phyloP scores from a whole-genome alignment of 257 asterid species.

The Gardenia jasminoides region DNA sequence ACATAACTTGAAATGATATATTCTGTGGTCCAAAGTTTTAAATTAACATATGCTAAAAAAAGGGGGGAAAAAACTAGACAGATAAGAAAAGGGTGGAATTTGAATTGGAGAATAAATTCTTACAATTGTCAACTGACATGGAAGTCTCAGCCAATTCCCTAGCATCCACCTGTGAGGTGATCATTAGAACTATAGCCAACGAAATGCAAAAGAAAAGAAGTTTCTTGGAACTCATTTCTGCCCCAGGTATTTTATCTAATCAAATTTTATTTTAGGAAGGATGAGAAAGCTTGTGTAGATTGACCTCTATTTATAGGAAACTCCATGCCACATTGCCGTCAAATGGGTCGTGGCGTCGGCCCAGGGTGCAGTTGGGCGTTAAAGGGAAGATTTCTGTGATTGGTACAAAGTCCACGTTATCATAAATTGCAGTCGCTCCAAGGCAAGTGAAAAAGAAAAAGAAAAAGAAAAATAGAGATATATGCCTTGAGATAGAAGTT shows the following conservation, averaged over 20 bases:
- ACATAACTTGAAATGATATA: no score
- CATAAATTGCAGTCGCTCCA: neutral
- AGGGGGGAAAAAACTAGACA: no score
- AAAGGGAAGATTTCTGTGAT: no score
- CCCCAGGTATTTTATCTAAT: neutral
- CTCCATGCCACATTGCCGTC: neutral
- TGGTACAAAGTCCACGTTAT: neutral
- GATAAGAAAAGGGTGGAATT: no score
- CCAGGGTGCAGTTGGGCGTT: neutral
- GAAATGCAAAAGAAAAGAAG: neutral
- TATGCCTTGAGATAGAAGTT: no score
- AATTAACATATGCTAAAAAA: no score
- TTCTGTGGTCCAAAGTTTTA: no score
- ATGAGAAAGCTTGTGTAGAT: neutral
- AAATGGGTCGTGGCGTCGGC: neutral
- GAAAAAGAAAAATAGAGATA: neutral
- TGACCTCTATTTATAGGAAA: neutral
- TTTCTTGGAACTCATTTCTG: slow-evolving; percentile 6
- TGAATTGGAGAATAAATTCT: neutral
- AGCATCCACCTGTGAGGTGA: slow-evolving; percentile 6
- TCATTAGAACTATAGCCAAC: slow-evolving; percentile 14
- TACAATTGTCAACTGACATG: slow-evolving; percentile 3
- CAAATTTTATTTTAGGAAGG: neutral
- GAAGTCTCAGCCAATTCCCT: neutral
- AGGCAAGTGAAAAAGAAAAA: neutral